Percentiles rank a stretch among this genome's conserved stretches.
Evolutionary conservation across 2,329 filamentous ascomycete species (phyloP).

Genomic region (Acephala macrosclerotiorum): DNA sequence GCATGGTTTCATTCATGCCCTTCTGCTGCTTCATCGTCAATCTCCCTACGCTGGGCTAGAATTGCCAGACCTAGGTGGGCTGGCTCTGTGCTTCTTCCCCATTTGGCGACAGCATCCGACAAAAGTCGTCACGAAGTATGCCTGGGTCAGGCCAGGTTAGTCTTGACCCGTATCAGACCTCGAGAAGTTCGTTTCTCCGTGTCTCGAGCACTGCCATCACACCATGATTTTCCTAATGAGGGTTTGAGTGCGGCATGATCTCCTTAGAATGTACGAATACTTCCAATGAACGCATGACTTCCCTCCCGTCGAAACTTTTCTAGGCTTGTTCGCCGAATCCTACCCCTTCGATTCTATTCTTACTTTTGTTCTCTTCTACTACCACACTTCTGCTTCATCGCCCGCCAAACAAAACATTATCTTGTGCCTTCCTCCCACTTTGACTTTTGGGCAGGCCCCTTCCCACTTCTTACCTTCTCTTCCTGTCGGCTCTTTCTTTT

Average conservation of each 20-base stretch:
- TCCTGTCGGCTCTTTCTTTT: conserved; percentile 26
- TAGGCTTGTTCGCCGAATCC: conserved; percentile 19
- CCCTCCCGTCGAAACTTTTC: conserved; percentile 20
- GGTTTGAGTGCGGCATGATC: conserved; percentile 33
- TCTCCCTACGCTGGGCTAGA: background rate
- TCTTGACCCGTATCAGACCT: conserved; percentile 27
- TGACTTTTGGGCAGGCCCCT: conserved; percentile 38
- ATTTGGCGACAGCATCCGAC: conserved; percentile 25
- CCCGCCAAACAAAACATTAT: conserved; percentile 36
- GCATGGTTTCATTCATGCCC: conserved; percentile 34
- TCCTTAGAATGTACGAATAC: conserved; percentile 24
- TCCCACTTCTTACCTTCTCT: conserved; percentile 34
- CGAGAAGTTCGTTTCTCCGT: conserved; percentile 18
- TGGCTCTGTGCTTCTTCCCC: conserved; percentile 15
- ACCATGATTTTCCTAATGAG: conserved; percentile 17
- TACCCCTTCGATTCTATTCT: conserved; percentile 27
- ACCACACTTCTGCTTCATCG: conserved; percentile 13
- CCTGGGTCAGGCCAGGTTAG: conserved; percentile 19
- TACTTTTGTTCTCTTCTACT: conserved; percentile 28
- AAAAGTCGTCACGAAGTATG: conserved; percentile 21
- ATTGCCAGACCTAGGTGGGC: background rate
- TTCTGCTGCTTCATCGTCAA: background rate
- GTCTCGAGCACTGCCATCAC: conserved; percentile 31
- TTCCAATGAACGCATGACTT: conserved; percentile 30
- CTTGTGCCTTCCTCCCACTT: conserved; percentile 31